These are phyloP conservation scores for Leccinellum luteum DNA, from an alignment of 768 basidiomycete species.

Conservation along the genomic window DNA sequence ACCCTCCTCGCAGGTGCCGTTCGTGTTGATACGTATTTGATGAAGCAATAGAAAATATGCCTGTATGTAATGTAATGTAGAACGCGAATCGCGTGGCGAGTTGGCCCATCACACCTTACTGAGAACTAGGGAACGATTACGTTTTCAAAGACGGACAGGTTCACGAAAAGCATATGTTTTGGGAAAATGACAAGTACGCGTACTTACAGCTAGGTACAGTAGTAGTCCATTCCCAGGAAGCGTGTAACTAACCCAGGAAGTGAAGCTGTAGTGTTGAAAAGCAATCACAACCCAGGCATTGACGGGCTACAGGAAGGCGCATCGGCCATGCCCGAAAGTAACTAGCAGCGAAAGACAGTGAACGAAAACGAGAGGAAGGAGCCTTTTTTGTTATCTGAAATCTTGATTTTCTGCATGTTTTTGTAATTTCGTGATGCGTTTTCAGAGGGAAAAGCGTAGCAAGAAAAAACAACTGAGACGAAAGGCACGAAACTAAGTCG, in stretches of 20 bases:
- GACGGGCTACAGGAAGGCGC: constrained; percentile 1
- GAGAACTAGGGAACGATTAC: neutral
- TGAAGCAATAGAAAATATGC: neutral
- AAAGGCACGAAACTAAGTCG: constrained; percentile 35
- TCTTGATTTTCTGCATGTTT: constrained; percentile 35
- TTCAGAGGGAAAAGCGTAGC: constrained; percentile 35
- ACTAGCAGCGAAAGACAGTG: constrained; percentile 14
- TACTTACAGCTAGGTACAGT: constrained; percentile 22
- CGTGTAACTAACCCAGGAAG: constrained; percentile 45
- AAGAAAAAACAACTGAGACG: constrained; percentile 37
- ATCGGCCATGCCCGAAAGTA: constrained; percentile 10
- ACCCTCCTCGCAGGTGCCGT: constrained; percentile 58
- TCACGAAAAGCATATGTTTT: neutral
- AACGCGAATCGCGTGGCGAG: neutral
- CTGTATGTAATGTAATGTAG: constrained; percentile 10
- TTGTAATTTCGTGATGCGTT: constrained; percentile 34
- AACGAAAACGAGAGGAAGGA: constrained; percentile 35
- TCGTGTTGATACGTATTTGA: constrained; percentile 72
- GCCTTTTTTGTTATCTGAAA: constrained; percentile 46
- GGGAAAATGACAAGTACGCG: constrained; percentile 6
- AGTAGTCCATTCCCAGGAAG: constrained; percentile 10
- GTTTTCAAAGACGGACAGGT: neutral
- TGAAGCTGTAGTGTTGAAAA: constrained; percentile 19
- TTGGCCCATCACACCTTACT: neutral
- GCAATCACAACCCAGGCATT: constrained; percentile 20